Evolutionary conservation across 768 basidiomycete species (phyloP), one percentile per base, ranked within the genome.

Genomic region (Gautieria morchelliformis): DNA sequence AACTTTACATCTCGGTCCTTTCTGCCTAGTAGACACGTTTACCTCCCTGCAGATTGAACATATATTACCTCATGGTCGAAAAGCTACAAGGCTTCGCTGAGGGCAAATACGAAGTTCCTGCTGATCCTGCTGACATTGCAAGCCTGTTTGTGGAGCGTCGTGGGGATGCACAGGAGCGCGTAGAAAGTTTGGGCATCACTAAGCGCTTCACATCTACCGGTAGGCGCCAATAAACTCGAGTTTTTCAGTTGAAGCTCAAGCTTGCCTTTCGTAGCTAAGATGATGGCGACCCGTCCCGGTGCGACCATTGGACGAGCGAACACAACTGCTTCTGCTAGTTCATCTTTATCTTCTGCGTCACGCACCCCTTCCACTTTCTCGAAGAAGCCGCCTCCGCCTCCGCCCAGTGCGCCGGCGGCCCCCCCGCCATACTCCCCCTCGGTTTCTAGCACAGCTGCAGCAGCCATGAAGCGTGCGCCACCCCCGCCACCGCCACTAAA

Each of bases 401-500:
- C 79, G 4, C 64, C 72, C 17, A 61, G 74, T 1, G 61, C 68
- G 6, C 44, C 65, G 53, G 64, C 67, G 11, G 71, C 78, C 6
- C 81, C 80, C 17, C 80, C 80, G 8, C 77, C 79, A 10, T 74
- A 75, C 61, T 67, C 72, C 63, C 58, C 66, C 20, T 55, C 65
- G 7, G 61, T 64, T 30, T 55, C 72, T 37, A 69, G 71, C 19
- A 67, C 71, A 7, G 72, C 75, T 37, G 76, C 78, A 1, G 72
- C 78, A 1, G 72, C 71, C 5, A 74, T 79, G 40, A 91, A 87
- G 71, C 81, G 85, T 64, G 82, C 87, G 0, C 89, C 94, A 0
- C 93, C 94, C 0, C 95, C 95, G 0, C 95, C 95, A 0, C 95
- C 95, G 8, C 87, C 93, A 2, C 67, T 93, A 64, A 94, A 93